phyloP scores from a whole-genome alignment of 1,284 basidiomycete species.

The Ustilago sp. region DNA sequence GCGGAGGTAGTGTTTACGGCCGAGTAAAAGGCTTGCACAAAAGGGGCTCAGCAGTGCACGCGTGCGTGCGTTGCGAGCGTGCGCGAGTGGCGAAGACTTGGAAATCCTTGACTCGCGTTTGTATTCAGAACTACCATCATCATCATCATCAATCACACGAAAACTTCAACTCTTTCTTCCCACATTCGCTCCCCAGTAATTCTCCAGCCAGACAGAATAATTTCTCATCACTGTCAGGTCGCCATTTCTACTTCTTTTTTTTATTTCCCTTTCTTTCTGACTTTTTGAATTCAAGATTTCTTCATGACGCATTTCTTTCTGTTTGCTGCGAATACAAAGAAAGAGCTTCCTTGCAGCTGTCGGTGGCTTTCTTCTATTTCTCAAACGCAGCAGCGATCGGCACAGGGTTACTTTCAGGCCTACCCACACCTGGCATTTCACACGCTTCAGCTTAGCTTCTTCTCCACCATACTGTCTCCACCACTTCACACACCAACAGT shows the following conservation, averaged over 20 bases:
- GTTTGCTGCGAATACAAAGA: neutral
- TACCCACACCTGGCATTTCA: neutral
- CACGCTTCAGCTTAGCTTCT: neutral
- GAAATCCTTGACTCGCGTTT: no score
- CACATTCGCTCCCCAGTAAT: neutral
- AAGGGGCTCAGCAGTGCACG: no score
- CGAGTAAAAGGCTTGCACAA: no score
- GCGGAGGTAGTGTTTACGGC: no score
- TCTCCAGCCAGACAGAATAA: neutral
- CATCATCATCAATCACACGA: no score
- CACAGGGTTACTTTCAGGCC: slow-evolving; percentile 7
- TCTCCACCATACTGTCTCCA: slow-evolving; percentile 13
- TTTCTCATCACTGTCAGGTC: neutral
- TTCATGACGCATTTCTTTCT: slow-evolving; percentile 1
- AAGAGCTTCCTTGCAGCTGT: neutral
- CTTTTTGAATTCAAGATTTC: neutral
- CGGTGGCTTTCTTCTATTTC: neutral
- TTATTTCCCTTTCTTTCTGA: neutral
- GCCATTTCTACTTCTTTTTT: neutral
- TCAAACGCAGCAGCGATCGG: slow-evolving; percentile 4
- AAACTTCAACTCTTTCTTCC: no score
- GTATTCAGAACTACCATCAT: no score
- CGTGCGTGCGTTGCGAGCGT: no score
- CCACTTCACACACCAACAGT: slow-evolving; percentile 7
- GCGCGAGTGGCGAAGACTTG: no score